Evolutionary conservation across 2,329 filamentous ascomycete genomes (phyloP).

Genomic region (Magnaporthiopsis incrustans): DNA sequence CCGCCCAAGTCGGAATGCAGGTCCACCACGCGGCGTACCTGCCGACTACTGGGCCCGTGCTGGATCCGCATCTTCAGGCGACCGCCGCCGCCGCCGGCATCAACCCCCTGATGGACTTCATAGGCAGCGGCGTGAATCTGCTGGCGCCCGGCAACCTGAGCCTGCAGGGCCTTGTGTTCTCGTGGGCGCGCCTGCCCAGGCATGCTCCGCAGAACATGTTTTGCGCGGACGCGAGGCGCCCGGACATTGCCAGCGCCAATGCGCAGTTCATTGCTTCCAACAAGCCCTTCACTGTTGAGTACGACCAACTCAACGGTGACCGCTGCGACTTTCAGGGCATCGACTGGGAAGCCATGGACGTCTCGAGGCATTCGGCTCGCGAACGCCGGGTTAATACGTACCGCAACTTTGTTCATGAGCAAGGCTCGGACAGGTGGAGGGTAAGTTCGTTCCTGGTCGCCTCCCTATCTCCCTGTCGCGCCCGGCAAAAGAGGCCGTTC

Average conservation of each 20-base stretch:
- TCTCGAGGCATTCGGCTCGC: constrained; percentile 41
- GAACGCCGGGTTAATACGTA: constrained; percentile 40
- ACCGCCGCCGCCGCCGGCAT: neutral
- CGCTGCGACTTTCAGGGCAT: constrained; percentile 51
- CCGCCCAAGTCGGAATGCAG: neutral
- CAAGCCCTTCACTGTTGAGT: constrained; percentile 13
- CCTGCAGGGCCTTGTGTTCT: neutral
- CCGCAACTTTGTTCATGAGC: constrained; percentile 49
- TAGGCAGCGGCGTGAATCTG: neutral
- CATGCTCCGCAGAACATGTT: neutral
- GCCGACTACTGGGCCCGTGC: neutral
- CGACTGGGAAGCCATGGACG: constrained; percentile 45
- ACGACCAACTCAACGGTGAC: constrained; percentile 46
- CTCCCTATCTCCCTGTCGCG: neutral
- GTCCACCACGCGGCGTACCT: neutral
- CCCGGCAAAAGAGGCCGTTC: neutral
- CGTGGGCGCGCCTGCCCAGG: neutral
- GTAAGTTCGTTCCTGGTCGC: constrained; percentile 28
- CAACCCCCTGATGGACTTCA: neutral
- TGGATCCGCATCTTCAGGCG: neutral
- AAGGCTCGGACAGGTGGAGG: constrained; percentile 35
- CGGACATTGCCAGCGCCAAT: neutral
- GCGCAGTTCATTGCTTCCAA: neutral
- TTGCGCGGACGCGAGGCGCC: neutral
- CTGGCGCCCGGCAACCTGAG: constrained; percentile 2